Evolutionary conservation across 495 filamentous ascomycete species (phyloP).

Genomic region (Entonaema liquescens): DNA sequence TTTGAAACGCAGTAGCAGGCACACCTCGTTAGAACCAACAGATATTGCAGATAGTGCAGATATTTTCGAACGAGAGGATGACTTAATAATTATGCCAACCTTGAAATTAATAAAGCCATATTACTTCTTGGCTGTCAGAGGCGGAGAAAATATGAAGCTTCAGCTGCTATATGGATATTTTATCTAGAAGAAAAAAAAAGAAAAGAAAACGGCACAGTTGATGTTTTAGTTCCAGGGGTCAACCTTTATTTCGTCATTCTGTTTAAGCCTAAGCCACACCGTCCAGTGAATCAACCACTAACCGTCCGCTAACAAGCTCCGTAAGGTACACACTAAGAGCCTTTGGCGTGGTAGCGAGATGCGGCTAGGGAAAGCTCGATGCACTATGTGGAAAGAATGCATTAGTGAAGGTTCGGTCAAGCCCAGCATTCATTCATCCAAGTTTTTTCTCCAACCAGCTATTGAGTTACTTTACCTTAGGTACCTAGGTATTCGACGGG

Average conservation of each 20-base stretch:
- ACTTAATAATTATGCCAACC: neutral
- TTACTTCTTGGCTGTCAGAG: neutral
- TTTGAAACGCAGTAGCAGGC: constrained; percentile 18
- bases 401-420: constrained; percentile 11
- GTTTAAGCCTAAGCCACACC: constrained; percentile 20
- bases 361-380: constrained; percentile 19
- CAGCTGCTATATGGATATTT: neutral
- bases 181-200: neutral
- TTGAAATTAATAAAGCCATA: neutral
- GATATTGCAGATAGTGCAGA: too few species aligned
- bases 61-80: neutral
- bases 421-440: neutral
- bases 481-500: neutral
- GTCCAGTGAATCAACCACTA: neutral
- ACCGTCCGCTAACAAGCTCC: neutral
- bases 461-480: neutral
- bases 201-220: neutral
- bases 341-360: neutral
- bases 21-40: neutral
- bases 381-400: constrained; percentile 11
- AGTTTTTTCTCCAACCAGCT: neutral
- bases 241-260: constrained; percentile 32
- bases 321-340: constrained; percentile 16
- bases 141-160: neutral
- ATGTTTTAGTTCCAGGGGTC: constrained; percentile 24